These are phyloP conservation scores for Teunomyces cretensis DNA, from an alignment of 805 yeast genomes.

Conservation along the genomic window DNA sequence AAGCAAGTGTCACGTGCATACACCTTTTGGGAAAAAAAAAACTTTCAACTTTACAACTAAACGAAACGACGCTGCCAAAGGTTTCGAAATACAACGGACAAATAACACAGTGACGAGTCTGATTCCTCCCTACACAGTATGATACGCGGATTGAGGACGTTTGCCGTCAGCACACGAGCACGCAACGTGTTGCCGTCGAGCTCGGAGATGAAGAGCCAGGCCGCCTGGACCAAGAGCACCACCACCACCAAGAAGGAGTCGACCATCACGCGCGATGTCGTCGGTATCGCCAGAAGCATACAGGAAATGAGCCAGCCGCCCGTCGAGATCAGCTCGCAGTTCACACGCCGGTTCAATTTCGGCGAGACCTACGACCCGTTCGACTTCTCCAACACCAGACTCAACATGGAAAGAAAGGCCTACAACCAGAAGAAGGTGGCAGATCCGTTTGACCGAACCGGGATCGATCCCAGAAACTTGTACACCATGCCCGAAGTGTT, in stretches of 20 bases:
- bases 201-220: conserved; percentile 30
- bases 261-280: conserved; percentile 29
- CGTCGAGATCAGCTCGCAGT: conserved; percentile 24
- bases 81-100: too few species aligned
- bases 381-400: conserved; percentile 28
- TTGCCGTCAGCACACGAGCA: background rate
- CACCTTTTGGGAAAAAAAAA: background rate
- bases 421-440: conserved; percentile 17
- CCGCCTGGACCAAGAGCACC: conserved; percentile 25
- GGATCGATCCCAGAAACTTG: conserved; percentile 65
- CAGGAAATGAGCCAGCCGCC: conserved; percentile 35
- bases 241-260: conserved; percentile 6
- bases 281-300: conserved; percentile 34
- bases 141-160: conserved; percentile 2
- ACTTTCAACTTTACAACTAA: background rate
- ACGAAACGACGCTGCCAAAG: too few species aligned
- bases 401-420: conserved; percentile 48
- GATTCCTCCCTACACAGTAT: too few species aligned
- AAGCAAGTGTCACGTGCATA: background rate
- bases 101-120: too few species aligned
- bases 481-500: conserved; percentile 72
- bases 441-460: conserved; percentile 47
- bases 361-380: conserved; percentile 54
- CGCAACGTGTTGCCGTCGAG: conserved; percentile 24
- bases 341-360: conserved; percentile 43